Percentiles rank a stretch among this genome's conserved stretches.
Evolutionary conservation across 805 yeast genomes (phyloP).

Genomic region (Cyberlindnera sargentensis): DNA sequence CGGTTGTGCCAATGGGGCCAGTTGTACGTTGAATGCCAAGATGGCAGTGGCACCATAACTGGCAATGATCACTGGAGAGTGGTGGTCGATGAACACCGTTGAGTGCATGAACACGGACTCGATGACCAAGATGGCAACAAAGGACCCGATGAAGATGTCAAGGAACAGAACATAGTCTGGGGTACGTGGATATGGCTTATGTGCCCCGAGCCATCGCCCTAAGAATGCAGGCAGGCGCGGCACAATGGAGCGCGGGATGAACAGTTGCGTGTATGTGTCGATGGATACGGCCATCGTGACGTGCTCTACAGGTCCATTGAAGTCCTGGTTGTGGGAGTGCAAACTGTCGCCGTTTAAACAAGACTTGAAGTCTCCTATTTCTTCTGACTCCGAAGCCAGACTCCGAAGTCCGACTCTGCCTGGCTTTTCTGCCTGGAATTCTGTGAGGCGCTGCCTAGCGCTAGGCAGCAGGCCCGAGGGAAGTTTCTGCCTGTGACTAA

Average conservation of each 20-base stretch:
- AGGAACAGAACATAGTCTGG: constrained; percentile 38
- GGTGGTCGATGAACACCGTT: constrained; percentile 36
- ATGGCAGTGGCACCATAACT: constrained; percentile 60
- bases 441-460: no score
- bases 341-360: no score
- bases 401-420: no score
- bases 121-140: constrained; percentile 37
- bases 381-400: no score
- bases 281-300: no score
- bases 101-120: constrained; percentile 36
- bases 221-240: constrained; percentile 29
- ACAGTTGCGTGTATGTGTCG: no score
- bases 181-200: constrained; percentile 15
- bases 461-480: no score
- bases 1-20: constrained; percentile 59
- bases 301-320: no score
- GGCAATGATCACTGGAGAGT: constrained; percentile 45
- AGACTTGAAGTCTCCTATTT: no score
- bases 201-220: constrained; percentile 34
- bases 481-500: no score
- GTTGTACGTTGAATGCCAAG: constrained; percentile 46
- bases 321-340: no score
- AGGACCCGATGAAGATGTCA: constrained; percentile 38
- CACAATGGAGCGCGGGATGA: constrained; percentile 19
- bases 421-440: no score